A percentile compares a stretch with the other conserved stretches of the same genome.
Conservation (phyloP, 805 yeast genomes). For the Lachancea fermentati region DNA sequence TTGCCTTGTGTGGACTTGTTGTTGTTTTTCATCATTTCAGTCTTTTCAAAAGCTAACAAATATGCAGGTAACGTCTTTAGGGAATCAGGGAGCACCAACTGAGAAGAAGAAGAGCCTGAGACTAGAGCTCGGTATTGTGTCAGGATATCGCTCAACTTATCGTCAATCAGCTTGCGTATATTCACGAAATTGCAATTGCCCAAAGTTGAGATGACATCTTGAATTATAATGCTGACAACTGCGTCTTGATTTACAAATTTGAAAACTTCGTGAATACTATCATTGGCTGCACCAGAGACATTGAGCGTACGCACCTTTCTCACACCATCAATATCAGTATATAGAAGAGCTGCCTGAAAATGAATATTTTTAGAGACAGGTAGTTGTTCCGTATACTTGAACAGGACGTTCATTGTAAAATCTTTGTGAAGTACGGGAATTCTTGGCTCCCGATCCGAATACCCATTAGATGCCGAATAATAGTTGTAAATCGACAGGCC, state of each 20-base stretch:
- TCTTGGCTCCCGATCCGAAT: constrained; percentile 52
- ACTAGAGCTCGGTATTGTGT: constrained; percentile 51
- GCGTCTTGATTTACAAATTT: constrained; percentile 76
- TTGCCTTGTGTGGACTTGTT: constrained; percentile 48
- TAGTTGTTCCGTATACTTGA: constrained; percentile 66
- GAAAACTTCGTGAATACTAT: constrained; percentile 65
- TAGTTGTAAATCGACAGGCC: constrained; percentile 79
- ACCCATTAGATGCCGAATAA: constrained; percentile 52
- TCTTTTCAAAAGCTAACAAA: constrained; percentile 63
- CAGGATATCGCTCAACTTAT: constrained; percentile 49
- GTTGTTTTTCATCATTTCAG: constrained; percentile 47
- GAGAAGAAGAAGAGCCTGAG: constrained; percentile 45
- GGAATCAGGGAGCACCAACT: constrained; percentile 76
- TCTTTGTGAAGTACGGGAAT: constrained; percentile 61
- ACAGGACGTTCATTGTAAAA: constrained; percentile 62
- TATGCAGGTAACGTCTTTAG: constrained; percentile 65
- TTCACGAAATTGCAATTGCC: constrained; percentile 41
- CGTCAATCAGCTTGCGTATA: constrained; percentile 48
- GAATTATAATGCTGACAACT: constrained; percentile 46
- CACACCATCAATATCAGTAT: constrained; percentile 70
- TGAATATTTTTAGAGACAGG: constrained; percentile 71
- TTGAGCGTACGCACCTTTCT: constrained; percentile 87
- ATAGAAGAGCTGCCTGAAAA: constrained; percentile 85
- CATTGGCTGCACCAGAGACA: constrained; percentile 73
- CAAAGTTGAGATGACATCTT: constrained; percentile 40